These are phyloP conservation scores for Heliamphora pulchella DNA, from an alignment of 179 eudicot species.

Conservation along the genomic window DNA sequence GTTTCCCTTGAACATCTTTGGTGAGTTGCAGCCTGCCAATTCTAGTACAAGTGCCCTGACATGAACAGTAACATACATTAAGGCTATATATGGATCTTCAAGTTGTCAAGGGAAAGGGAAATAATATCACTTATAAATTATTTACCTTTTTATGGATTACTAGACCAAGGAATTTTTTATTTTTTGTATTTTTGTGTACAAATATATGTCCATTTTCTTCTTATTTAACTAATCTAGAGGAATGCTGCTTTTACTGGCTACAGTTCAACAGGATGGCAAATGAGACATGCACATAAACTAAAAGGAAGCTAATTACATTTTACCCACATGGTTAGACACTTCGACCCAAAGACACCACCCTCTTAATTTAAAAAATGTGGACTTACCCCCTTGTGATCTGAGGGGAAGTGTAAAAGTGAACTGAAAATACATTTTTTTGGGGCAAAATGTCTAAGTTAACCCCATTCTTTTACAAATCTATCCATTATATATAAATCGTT, in stretches of 20 bases:
- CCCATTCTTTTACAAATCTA: no score
- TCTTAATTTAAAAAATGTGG: no score
- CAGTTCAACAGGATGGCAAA: background rate
- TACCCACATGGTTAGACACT: no score
- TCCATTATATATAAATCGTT: no score
- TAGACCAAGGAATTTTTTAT: background rate
- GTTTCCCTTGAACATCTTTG: conserved; percentile 14
- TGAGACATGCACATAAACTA: background rate
- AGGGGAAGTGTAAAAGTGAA: no score
- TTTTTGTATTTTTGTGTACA: background rate
- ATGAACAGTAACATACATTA: background rate
- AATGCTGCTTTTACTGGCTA: background rate
- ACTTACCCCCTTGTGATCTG: no score
- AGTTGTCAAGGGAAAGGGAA: background rate
- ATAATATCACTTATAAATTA: background rate
- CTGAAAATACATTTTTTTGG: no score
- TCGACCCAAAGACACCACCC: no score
- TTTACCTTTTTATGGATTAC: background rate
- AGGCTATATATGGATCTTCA: background rate
- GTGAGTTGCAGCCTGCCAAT: conserved; percentile 16
- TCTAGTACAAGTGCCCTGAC: conserved; percentile 37
- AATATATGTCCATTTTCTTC: background rate
- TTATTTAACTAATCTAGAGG: background rate
- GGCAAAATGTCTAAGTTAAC: no score
- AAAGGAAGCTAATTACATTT: background rate